A percentile compares a stretch with the other conserved stretches of the same genome.
These are phyloP conservation scores for Botrytis tulipae DNA, from an alignment of 2,329 filamentous ascomycete genomes.

Conservation along the genomic window DNA sequence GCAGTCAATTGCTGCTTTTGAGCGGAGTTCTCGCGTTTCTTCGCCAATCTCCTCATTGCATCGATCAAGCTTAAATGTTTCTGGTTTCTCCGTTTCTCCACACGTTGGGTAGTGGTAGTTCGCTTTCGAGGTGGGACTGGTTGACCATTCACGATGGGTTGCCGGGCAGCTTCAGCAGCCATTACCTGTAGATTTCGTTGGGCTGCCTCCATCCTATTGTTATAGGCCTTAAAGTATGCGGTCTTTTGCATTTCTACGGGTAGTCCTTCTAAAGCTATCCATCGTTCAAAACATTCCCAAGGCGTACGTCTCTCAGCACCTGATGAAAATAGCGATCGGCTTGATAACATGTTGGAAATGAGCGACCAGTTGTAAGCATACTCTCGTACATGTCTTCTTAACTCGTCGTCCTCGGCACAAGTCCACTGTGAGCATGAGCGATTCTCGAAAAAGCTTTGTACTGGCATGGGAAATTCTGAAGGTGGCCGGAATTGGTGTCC, in stretches of 20 bases:
- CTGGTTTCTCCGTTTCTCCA: constrained; percentile 82
- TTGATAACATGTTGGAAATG: constrained; percentile 76
- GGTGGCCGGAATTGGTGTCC: constrained; percentile 92
- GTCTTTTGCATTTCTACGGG: constrained; percentile 94
- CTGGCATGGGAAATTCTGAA: constrained; percentile 87
- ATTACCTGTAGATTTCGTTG: constrained; percentile 50
- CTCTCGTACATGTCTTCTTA: constrained; percentile 80
- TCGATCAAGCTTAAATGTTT: constrained; percentile 88
- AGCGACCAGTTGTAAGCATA: constrained; percentile 98
- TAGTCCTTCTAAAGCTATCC: constrained; percentile 87
- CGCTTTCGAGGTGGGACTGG: constrained; percentile 59
- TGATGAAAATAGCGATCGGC: constrained; percentile 75
- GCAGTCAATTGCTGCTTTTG: constrained; percentile 87
- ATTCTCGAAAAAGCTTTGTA: constrained; percentile 85
- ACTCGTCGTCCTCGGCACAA: constrained; percentile 82
- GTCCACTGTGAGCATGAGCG: constrained; percentile 90
- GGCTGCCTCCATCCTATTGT: constrained; percentile 57
- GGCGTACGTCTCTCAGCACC: constrained; percentile 87
- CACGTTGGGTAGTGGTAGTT: constrained; percentile 75
- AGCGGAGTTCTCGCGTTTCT: constrained; percentile 81
- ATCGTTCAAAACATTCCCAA: constrained; percentile 98
- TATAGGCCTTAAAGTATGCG: constrained; percentile 82
- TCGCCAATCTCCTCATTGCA: constrained; percentile 90
- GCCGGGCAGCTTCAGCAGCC: constrained; percentile 36
- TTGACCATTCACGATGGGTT: constrained; percentile 43